These are phyloP conservation scores for Globisporangium heterothallicum DNA, from an alignment of 352 stramenopile species.

Conservation along the genomic window DNA sequence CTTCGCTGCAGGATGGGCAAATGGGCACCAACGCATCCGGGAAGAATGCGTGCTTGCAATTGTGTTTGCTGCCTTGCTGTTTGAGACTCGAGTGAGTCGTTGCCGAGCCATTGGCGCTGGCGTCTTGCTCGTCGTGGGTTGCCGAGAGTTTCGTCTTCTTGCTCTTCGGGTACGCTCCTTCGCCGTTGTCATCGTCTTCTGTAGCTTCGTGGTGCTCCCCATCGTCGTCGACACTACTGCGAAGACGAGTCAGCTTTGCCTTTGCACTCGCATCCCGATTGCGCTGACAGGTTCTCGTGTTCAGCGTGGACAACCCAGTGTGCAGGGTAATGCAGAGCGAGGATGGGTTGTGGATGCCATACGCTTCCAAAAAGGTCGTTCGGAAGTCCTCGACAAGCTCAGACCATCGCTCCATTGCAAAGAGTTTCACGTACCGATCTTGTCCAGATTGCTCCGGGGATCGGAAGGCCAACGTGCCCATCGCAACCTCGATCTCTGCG, in stretches of 20 bases:
- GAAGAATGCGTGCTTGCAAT: slow-evolving; percentile 21
- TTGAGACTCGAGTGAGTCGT: slow-evolving; percentile 8
- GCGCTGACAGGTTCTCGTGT: slow-evolving; percentile 65
- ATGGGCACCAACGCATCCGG: slow-evolving; percentile 30
- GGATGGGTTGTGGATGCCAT: slow-evolving; percentile 59
- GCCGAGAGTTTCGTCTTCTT: slow-evolving; percentile 41
- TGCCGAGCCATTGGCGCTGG: slow-evolving; percentile 3
- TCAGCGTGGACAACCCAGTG: slow-evolving; percentile 64
- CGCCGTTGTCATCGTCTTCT: slow-evolving; percentile 14
- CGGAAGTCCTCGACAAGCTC: slow-evolving; percentile 52
- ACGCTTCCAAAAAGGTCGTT: slow-evolving; percentile 59
- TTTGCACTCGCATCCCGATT: slow-evolving; percentile 35
- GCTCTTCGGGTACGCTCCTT: slow-evolving; percentile 25
- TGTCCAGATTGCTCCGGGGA: slow-evolving; percentile 54
- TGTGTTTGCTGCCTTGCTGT: slow-evolving; percentile 8
- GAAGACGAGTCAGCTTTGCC: slow-evolving; percentile 23
- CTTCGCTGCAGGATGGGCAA: slow-evolving; percentile 71
- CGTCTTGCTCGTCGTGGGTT: background rate
- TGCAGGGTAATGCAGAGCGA: slow-evolving; percentile 64
- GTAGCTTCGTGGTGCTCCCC: slow-evolving; percentile 6
- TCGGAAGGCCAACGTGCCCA: slow-evolving; percentile 72
- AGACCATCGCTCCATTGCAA: slow-evolving; percentile 55
- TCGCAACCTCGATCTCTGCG: slow-evolving; percentile 57
- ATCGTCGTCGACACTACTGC: slow-evolving; percentile 18
- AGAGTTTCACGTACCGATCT: slow-evolving; percentile 54